Base-by-base conservation (phyloP, 371 early-diverging fungal species). In the Apophysomyces elegans region DNA sequence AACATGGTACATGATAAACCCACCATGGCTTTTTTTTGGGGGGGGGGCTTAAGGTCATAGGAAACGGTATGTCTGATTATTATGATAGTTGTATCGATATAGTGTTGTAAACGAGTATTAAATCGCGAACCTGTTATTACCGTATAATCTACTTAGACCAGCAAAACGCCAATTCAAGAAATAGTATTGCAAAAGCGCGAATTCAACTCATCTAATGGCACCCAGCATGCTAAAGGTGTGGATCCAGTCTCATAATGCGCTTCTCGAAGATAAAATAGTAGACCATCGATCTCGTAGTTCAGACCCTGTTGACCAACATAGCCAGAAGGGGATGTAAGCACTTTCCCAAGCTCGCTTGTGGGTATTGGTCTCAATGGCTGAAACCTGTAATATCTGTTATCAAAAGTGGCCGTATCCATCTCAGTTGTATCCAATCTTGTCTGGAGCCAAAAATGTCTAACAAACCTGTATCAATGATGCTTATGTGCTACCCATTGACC, bases 191-290 rank as follows among this genome's bases (percentile, higher is more conserved):
- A 18, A 47, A 47, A 47, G 18, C 47, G 47, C 11, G 58, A 21
- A 18, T 73, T 66, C 12, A 78, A 63, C 36, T 78, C 71, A 21
- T 79, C 73, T 32, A 77, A 60, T 11, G 85, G 73, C 4, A 86
- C 81, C 88, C 88, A 88, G 14, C 84, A 77, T 35, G 84, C 86
- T 11, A 88, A 72, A 11, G 88, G 88, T 4, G 88, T 86, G 14
- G 73, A 73, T 12, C 85, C 86, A 4, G 79, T 73, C 0, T 76
- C 80, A 63, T 88, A 88, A 59, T 83, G 81, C 0, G 85, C 76
- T 63, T 80, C 73, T 39, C 78, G 77, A 68, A 86, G 86, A 75
- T 84, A 88, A 56, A 88, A 82, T 18, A 87, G 69, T 4, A 87
- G 64, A 0, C 88, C 88, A 68, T 86, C 88, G 12, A 86, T 70